Percentiles rank a stretch among this genome's conserved stretches.
These are phyloP conservation scores for Ceratocystis huliohia DNA, from an alignment of 2,329 filamentous ascomycete genomes.

Conservation along the genomic window DNA sequence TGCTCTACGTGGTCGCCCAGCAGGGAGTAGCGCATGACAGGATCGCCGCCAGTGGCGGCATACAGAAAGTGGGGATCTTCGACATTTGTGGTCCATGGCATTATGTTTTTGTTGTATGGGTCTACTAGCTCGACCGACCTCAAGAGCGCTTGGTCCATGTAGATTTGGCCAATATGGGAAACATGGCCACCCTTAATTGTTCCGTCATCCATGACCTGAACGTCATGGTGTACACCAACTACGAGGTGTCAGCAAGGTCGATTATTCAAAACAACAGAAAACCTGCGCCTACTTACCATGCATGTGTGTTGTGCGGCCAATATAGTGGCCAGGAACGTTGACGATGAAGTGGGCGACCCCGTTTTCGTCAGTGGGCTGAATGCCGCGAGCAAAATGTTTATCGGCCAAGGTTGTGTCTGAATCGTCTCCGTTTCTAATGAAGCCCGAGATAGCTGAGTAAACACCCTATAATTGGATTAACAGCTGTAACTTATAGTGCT, in stretches of 20 bases:
- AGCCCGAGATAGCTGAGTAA: constrained; percentile 29
- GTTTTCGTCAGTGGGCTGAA: constrained; percentile 32
- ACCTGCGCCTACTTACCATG: constrained; percentile 28
- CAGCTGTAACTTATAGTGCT: not conserved
- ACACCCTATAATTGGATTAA: constrained; percentile 24
- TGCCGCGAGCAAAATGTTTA: constrained; percentile 29
- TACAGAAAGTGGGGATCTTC: constrained; percentile 41
- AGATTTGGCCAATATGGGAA: constrained; percentile 52
- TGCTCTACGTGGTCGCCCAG: constrained; percentile 41
- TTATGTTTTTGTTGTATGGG: constrained; percentile 38
- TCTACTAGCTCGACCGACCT: constrained; percentile 35
- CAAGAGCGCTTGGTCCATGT: constrained; percentile 48
- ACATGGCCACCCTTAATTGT: constrained; percentile 31
- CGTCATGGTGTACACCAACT: constrained; percentile 31
- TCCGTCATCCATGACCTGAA: constrained; percentile 27
- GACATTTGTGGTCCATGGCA: constrained; percentile 37
- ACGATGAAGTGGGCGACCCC: constrained; percentile 35
- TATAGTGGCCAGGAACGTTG: constrained; percentile 36
- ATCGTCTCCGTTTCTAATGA: constrained; percentile 34
- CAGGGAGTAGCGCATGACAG: constrained; percentile 45
- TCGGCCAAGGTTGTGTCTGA: constrained; percentile 27
- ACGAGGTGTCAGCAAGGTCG: constrained; percentile 1
- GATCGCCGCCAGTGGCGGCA: constrained; percentile 39
- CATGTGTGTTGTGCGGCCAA: constrained; percentile 36
- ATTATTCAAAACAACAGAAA: constrained; percentile 23